A percentile compares a stretch with the other conserved stretches of the same genome.
Evolutionary conservation across 2,329 filamentous ascomycete species (phyloP).

Genomic region (Aquanectria penicillioides): DNA sequence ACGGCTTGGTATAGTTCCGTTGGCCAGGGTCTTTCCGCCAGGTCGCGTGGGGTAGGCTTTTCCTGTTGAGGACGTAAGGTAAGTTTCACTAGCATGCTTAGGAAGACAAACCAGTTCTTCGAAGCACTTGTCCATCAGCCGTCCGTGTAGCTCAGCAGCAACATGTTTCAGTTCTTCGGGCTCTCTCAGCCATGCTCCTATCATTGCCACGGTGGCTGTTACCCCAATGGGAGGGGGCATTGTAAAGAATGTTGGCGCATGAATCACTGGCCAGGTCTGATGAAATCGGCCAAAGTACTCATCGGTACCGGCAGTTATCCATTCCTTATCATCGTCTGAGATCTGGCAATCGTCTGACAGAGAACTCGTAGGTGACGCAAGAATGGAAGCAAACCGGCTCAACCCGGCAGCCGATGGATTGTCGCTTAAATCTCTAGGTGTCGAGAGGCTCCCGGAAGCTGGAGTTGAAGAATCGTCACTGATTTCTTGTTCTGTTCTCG

Average conservation of each 20-base stretch:
- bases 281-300: slow-evolving; percentile 54
- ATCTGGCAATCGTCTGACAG: slow-evolving; percentile 22
- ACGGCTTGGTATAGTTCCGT: slow-evolving; percentile 47
- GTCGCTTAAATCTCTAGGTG: background rate
- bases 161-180: slow-evolving; percentile 39
- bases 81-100: background rate
- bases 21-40: slow-evolving; percentile 40
- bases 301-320: slow-evolving; percentile 32
- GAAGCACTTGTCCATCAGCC: slow-evolving; percentile 44
- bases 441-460: slow-evolving; percentile 3
- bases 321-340: slow-evolving; percentile 20
- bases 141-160: slow-evolving; percentile 45
- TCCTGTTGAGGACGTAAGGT: slow-evolving; percentile 23
- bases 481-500: background rate
- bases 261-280: slow-evolving; percentile 53
- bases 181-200: slow-evolving; percentile 51
- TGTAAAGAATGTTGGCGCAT: slow-evolving; percentile 47
- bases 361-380: slow-evolving; percentile 16
- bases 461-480: slow-evolving; percentile 4
- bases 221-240: slow-evolving; percentile 42
- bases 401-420: slow-evolving; percentile 24
- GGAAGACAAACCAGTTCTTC: slow-evolving; percentile 40
- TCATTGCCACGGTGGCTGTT: slow-evolving; percentile 47
- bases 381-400: slow-evolving; percentile 12
- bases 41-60: slow-evolving; percentile 23